These are phyloP conservation scores for Calcarisporium arbuscula DNA, from an alignment of 2,329 filamentous ascomycete genomes.

Conservation along the genomic window DNA sequence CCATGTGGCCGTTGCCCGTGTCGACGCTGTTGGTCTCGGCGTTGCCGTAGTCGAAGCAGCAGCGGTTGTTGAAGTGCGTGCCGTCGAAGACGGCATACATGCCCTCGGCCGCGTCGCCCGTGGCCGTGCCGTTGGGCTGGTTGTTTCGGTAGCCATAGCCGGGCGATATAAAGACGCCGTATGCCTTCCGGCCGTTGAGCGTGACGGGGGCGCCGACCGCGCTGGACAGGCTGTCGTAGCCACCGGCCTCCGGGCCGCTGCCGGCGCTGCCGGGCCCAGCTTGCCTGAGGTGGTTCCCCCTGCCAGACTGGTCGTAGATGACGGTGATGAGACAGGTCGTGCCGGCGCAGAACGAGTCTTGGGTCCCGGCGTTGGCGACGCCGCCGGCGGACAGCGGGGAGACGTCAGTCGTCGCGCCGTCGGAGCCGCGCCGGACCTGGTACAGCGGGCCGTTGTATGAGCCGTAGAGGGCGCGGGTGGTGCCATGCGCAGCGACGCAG, in stretches of 20 bases:
- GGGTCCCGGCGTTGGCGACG: conserved; percentile 53
- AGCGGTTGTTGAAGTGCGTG: conserved; percentile 50
- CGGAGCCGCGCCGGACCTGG: too few relatives aligned
- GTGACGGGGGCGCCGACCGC: conserved; percentile 56
- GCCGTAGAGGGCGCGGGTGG: too few relatives aligned
- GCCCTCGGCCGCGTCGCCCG: conserved; percentile 48
- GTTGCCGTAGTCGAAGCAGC: conserved; percentile 55
- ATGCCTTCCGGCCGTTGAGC: conserved; percentile 54
- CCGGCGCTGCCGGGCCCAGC: conserved; percentile 51
- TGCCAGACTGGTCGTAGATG: conserved; percentile 61
- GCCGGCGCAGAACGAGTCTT: conserved; percentile 53
- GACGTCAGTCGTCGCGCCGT: too few relatives aligned
- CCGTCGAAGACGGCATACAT: conserved; percentile 57
- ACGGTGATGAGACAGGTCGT: conserved; percentile 58
- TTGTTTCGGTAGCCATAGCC: conserved; percentile 60
- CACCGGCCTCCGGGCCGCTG: conserved; percentile 46
- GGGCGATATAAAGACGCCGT: conserved; percentile 56
- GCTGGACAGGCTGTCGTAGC: conserved; percentile 53
- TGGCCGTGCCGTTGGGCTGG: conserved; percentile 43
- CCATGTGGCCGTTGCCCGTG: conserved; percentile 60
- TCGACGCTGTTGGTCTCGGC: conserved; percentile 45
- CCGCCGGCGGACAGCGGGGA: too few relatives aligned
- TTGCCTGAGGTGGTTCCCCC: conserved; percentile 55
- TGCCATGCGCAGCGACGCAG: too few relatives aligned
- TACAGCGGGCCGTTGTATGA: too few relatives aligned